Evolutionary conservation across 2,329 filamentous ascomycete species (phyloP).

Genomic region (Stagonosporopsis rhizophila): DNA sequence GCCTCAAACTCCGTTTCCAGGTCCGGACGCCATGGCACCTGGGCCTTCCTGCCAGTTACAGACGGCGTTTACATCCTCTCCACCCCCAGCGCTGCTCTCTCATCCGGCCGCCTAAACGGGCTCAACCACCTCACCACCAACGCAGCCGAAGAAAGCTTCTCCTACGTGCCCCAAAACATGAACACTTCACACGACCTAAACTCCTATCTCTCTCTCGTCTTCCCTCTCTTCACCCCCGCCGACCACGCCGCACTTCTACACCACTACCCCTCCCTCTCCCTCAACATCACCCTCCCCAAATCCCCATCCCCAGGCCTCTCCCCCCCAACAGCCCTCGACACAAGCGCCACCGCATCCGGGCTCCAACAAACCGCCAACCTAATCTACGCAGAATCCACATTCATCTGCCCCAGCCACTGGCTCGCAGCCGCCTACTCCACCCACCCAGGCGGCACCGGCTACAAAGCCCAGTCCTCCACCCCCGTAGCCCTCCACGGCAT

Average conservation of each 20-base stretch:
- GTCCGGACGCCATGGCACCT: conserved; percentile 50
- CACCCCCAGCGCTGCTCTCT: conserved; percentile 49
- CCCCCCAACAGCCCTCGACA: conserved; percentile 58
- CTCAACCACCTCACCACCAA: conserved; percentile 49
- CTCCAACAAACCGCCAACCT: conserved; percentile 62
- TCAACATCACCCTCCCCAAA: conserved; percentile 2
- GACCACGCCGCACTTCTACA: conserved; percentile 51
- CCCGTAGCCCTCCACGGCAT: neutral
- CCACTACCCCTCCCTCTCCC: conserved; percentile 37
- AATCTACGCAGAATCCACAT: conserved; percentile 62
- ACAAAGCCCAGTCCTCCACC: neutral
- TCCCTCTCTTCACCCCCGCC: conserved; percentile 38
- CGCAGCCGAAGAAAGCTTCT: conserved; percentile 60
- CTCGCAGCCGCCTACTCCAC: conserved; percentile 55
- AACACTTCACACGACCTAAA: conserved; percentile 51
- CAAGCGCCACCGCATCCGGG: conserved; percentile 58
- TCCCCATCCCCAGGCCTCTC: conserved; percentile 43
- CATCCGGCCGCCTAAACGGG: conserved; percentile 49
- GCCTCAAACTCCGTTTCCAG: conserved; percentile 45
- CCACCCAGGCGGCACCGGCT: neutral
- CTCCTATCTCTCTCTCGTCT: conserved; percentile 54
- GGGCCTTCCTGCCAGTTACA: conserved; percentile 55
- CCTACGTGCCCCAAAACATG: conserved; percentile 55
- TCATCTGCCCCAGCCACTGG: conserved; percentile 65
- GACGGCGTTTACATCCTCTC: conserved; percentile 51